Base-by-base conservation (phyloP, 495 filamentous ascomycete genomes). In the Xylaria telfairii region DNA sequence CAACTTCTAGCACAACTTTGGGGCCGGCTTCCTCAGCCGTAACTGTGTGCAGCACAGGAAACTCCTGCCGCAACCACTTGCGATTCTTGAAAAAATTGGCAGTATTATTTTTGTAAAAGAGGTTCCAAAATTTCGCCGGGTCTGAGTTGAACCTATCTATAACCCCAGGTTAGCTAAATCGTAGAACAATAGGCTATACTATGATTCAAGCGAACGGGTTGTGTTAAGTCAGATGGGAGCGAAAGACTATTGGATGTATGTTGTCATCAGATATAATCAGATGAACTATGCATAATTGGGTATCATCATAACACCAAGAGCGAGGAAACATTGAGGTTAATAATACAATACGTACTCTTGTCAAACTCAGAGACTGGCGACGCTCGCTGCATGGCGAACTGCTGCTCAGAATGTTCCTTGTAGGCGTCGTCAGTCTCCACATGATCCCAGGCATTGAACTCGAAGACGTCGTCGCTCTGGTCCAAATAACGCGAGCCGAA, bases 381-480 rank as follows among this genome's bases (percentile, higher is more conserved):
- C 73, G 89, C 87, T 66, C 94, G 89, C 84, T 99, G 96, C 79
- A 89, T 91, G 39, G 85, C 86, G 76, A 92, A 95, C 79, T 98
- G 96, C 68, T 87, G 79, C 76, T 92, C 87, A 53, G 94, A 91
- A 79, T 94, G 95, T 64, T 90, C 89, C 73, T 89, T 89, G 85
- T 96, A 98, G 32, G 90, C 83, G 66, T 92, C 88, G 77, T 97
- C 94, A 71, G 93, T 91, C 75, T 92, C 90, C 76, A 98, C 96
- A 77, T 98, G 95, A 81, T 99, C 96, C 96, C 96, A 99, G 47
- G 96, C 96, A 80, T 99, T 99, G 89, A 94, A 95, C 76, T 95
- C 91, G 83, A 92, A 98, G 73, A 96, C 90, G 75, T 98, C 87
- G 81, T 96, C 93, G 73, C 89, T 87, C 75, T 93, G 82, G 71